A percentile compares a stretch with the other conserved stretches of the same genome.
Evolutionary conservation across 1,284 basidiomycete genomes (phyloP).

Genomic region (Ceratobasidium papillatum): DNA sequence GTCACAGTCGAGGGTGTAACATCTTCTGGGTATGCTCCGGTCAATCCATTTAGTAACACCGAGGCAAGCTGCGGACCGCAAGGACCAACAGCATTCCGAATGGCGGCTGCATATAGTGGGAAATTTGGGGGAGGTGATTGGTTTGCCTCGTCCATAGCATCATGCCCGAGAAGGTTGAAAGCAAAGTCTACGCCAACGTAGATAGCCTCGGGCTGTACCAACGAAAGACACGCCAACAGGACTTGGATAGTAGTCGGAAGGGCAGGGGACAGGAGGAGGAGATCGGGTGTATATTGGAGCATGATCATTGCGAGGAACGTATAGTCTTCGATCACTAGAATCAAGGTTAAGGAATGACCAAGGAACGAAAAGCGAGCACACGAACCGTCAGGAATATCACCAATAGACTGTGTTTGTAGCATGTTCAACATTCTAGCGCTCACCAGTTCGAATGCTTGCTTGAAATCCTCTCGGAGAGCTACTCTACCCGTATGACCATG

Average conservation of each 20-base stretch:
- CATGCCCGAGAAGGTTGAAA: conserved; percentile 75
- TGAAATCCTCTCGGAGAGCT: conserved; percentile 64
- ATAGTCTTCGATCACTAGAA: conserved; percentile 93
- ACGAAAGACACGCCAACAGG: conserved; percentile 76
- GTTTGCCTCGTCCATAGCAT: conserved; percentile 60
- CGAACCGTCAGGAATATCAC: conserved; percentile 84
- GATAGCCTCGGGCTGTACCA: conserved; percentile 82
- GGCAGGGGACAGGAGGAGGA: conserved; percentile 78
- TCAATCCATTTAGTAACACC: conserved; percentile 78
- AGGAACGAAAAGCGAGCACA: conserved; percentile 38
- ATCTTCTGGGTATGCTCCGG: conserved; percentile 90
- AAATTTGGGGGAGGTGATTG: conserved; percentile 59
- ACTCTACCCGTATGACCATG: conserved; percentile 73
- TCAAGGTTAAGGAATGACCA: conserved; percentile 38
- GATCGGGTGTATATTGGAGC: conserved; percentile 72
- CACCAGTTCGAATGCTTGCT: conserved; percentile 75
- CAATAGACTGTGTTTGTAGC: conserved; percentile 70
- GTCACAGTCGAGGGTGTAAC: conserved; percentile 76
- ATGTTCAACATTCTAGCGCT: conserved; percentile 75
- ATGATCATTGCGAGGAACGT: conserved; percentile 81
- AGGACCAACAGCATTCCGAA: conserved; percentile 73
- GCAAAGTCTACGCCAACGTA: conserved; percentile 85
- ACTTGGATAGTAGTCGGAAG: conserved; percentile 81
- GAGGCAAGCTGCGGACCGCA: conserved; percentile 80
- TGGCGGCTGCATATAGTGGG: conserved; percentile 68